Evolutionary conservation across 1,284 basidiomycete species (phyloP), one percentile per base, ranked within the genome.

Genomic region (Ustilago shanxiensis): DNA sequence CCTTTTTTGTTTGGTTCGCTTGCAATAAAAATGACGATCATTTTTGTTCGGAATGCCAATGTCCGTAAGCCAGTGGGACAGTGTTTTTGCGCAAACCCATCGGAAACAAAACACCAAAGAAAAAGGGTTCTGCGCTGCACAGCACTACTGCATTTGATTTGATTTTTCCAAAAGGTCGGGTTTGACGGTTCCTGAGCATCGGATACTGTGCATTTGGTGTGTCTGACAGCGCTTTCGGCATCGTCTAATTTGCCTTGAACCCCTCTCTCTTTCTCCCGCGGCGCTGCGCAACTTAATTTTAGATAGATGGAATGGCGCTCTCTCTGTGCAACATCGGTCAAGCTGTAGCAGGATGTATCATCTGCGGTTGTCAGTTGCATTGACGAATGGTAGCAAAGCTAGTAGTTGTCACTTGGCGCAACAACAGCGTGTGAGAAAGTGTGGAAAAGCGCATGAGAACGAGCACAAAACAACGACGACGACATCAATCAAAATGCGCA

Each of bases 151-250:
- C 31, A 33, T 11, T 33, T 5, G 7, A 51, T 49, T 49, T 49
- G 33, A 56, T 33, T 33, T 37, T 37, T 16, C 35, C 5, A 33
- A 33, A 33, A 33, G 31, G 6, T 66, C 65, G 65, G 65, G 47
- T 66, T 66, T 66, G 58, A 66, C 65, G 65, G 65, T 54, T 51
- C 33, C 56, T 57, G 55, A 64, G 33, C 41, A n/a, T 31, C 53
- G 45, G 44, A 28, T 55, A 45, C 33, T 5, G 31, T 24, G 33
- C 22, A 20, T 11, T 33, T 33, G n/a, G 13, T n/a, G 35, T 54
- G 33, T 24, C 24, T 44, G 35, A 44, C 35, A 41, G 54, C 54
- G 16, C 49, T 18, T 16, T 49, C 47, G 29, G n/a, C 52, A 20
- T 54, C 28, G n/a, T 22, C 20, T 55, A 20, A 6, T 41, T 33